Conservation (phyloP, 148 eudicot species). For the Silene uniflora region DNA sequence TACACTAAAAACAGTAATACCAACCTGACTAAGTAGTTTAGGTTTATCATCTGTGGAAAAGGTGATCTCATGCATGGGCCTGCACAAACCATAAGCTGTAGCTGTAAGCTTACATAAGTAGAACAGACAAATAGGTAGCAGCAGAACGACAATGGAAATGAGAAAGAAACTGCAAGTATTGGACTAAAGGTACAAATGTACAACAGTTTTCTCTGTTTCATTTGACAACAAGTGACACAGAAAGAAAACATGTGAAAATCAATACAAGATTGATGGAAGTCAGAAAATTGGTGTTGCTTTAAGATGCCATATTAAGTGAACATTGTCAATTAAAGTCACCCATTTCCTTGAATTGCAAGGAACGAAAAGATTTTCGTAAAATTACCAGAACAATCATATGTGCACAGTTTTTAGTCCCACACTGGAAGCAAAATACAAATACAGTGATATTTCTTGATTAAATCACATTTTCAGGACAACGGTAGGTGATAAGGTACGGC, state of each 20-base stretch:
- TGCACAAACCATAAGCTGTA: slow-evolving; percentile 31
- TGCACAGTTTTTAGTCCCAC: neutral
- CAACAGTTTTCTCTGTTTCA: neutral
- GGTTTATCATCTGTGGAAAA: slow-evolving; percentile 89
- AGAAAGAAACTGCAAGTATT: neutral
- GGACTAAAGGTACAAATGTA: no score
- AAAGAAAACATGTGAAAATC: neutral
- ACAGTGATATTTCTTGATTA: slow-evolving; percentile 2
- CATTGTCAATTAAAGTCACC: neutral
- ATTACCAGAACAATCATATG: slow-evolving; percentile 4
- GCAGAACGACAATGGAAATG: neutral
- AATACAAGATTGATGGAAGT: slow-evolving; percentile 3
- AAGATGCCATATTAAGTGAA: neutral
- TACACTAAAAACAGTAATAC: slow-evolving; percentile 15
- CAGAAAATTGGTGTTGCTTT: neutral
- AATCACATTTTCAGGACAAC: neutral
- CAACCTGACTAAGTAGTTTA: slow-evolving; percentile 81
- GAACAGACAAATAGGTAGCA: neutral
- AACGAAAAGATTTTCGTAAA: neutral
- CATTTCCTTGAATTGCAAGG: neutral
- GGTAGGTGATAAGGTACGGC: neutral
- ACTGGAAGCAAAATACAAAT: slow-evolving; percentile 2
- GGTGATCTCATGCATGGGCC: slow-evolving; percentile 88
- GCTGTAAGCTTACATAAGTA: slow-evolving; percentile 13
- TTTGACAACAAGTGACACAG: slow-evolving; percentile 5